phyloP scores from a whole-genome alignment of 169 alveolate genomes.

The Neospora caninum region DNA sequence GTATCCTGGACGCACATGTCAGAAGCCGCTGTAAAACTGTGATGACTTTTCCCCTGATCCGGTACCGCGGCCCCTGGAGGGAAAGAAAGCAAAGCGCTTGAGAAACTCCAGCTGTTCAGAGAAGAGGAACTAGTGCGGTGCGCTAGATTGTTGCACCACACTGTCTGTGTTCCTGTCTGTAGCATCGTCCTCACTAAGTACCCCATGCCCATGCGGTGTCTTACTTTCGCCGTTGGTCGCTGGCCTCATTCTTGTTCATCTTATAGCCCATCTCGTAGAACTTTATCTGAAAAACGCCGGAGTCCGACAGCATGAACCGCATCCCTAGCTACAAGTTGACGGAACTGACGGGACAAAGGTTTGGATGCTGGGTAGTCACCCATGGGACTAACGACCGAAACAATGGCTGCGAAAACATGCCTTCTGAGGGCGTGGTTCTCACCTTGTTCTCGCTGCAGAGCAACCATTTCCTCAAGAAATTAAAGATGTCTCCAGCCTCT shows the following conservation, averaged over 20 bases:
- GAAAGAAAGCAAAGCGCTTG: not conserved
- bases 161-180: too few species aligned
- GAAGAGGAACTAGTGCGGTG: too few species aligned
- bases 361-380: too few species aligned
- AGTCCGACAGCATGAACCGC: conserved; percentile 24
- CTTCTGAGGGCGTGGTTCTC: not conserved
- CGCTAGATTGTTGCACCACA: too few species aligned
- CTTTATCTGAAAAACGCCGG: conserved; percentile 24
- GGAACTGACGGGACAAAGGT: too few species aligned
- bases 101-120: too few species aligned
- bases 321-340: not conserved
- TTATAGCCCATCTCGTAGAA: conserved; percentile 59
- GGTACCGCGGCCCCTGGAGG: not conserved
- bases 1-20: conserved; percentile 39
- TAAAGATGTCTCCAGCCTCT: conserved; percentile 69
- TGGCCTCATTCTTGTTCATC: not conserved
- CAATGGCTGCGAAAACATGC: too few species aligned
- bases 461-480: conserved; percentile 67
- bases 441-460: conserved; percentile 76
- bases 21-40: not conserved
- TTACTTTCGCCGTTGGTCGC: conserved; percentile 6
- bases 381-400: too few species aligned
- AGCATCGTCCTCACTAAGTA: too few species aligned
- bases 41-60: not conserved
- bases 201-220: not conserved